Percentiles rank a stretch among this genome's conserved stretches.
Conservation (phyloP, 202 grass and related monocot genomes). For the Schoenoplectus tabernaemontani region DNA sequence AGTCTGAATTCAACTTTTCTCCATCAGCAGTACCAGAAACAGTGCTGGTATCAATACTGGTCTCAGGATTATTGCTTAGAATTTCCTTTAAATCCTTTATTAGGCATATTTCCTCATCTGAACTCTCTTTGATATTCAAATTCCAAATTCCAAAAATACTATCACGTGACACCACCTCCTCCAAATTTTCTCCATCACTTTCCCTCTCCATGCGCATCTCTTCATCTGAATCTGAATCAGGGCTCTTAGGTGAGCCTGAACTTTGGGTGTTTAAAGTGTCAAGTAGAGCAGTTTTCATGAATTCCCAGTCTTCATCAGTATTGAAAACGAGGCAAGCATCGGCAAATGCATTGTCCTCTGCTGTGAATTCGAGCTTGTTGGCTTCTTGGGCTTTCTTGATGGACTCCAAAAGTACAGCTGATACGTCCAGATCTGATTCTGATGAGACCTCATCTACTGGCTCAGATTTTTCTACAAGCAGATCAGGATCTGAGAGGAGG, state of each 20-base stretch:
- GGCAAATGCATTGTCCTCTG: not conserved
- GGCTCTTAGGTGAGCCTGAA: not conserved
- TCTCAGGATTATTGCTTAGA: not conserved
- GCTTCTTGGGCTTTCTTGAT: conserved; percentile 17
- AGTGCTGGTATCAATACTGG: not conserved
- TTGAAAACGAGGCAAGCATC: conserved; percentile 1
- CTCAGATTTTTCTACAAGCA: not conserved
- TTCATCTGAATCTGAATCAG: conserved; percentile 3
- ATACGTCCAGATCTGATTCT: conserved; percentile 12
- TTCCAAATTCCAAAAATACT: conserved; percentile 24
- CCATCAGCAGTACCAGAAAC: not conserved
- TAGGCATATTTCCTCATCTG: conserved; percentile 11
- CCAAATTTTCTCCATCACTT: not conserved
- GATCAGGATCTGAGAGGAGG: not conserved
- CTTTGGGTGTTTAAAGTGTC: not conserved
- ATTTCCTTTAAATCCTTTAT: conserved; percentile 14
- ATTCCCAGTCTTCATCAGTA: not conserved
- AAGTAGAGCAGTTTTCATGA: conserved; percentile 9
- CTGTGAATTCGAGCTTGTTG: not conserved
- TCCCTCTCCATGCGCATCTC: not conserved
- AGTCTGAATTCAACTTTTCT: conserved; percentile 4
- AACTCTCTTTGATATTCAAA: conserved; percentile 1
- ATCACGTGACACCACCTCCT: not conserved
- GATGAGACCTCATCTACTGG: not conserved
- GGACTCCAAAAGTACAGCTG: conserved; percentile 16